Conservation (phyloP, 129 eudicot genomes). For the Artemisia annua region DNA sequence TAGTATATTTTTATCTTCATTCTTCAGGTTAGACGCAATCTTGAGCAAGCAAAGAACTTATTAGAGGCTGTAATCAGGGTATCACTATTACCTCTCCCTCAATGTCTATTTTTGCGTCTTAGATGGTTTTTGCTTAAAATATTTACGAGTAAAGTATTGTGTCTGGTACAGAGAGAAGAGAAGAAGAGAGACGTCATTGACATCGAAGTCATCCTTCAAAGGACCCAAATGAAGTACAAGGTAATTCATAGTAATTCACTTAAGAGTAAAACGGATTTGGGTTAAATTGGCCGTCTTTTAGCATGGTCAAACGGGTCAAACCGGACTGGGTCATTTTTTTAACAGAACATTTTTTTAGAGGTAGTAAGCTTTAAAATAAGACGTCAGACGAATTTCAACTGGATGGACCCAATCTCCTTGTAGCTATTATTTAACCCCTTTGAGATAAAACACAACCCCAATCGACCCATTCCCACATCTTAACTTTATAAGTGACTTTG, state of each 20-base stretch:
- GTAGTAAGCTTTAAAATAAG: too few species aligned
- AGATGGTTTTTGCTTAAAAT: not conserved
- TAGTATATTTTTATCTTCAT: not conserved
- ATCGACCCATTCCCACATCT: too few species aligned
- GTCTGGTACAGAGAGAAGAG: constrained; percentile 80
- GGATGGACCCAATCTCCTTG: too few species aligned
- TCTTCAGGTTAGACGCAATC: constrained; percentile 94
- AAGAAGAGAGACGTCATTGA: constrained; percentile 90
- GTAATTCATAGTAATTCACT: constrained; percentile 35
- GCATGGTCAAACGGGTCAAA: too few species aligned
- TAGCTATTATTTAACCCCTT: not conserved
- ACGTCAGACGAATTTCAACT: too few species aligned
- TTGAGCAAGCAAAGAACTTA: constrained; percentile 88
- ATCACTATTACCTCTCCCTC: not conserved
- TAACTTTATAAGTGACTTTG: not conserved
- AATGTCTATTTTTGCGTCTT: constrained; percentile 2
- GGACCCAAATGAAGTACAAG: constrained; percentile 86
- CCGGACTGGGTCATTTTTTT: too few species aligned
- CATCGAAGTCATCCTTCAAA: constrained; percentile 81
- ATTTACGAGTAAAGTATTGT: not conserved
- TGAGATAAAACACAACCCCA: not conserved
- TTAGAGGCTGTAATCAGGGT: constrained; percentile 89
- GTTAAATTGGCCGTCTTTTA: not conserved
- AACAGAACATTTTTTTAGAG: too few species aligned
- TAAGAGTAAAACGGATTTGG: not conserved